A percentile compares a stretch with the other conserved stretches of the same genome.
Conservation (phyloP, 1,139 yeast species). For the Suhomyces kunorum region DNA sequence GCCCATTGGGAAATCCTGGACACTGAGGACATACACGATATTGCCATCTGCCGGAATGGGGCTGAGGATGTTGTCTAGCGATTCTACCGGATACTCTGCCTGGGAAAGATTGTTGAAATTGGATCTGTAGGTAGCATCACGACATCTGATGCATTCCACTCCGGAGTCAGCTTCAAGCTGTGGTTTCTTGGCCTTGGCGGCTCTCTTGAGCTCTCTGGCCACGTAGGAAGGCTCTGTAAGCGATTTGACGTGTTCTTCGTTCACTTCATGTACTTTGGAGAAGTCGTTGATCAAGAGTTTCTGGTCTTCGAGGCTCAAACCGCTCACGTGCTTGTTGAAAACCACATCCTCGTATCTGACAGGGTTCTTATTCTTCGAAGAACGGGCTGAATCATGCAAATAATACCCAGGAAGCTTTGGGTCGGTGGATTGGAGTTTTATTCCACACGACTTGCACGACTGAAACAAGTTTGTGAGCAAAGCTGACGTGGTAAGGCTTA, state of each 20-base stretch:
- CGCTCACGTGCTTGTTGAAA: constrained; percentile 21
- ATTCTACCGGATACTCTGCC: constrained; percentile 37
- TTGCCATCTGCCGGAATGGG: constrained; percentile 49
- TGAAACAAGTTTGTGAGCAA: constrained; percentile 19
- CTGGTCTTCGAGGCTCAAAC: constrained; percentile 29
- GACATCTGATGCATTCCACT: constrained; percentile 56
- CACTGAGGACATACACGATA: constrained; percentile 62
- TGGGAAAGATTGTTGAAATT: constrained; percentile 19
- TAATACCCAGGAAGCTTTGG: constrained; percentile 45
- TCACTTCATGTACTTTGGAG: constrained; percentile 5
- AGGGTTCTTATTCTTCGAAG: constrained; percentile 8
- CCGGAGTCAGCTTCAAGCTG: constrained; percentile 11
- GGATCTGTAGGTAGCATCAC: constrained; percentile 50
- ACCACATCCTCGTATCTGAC: constrained; percentile 25
- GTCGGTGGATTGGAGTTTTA: constrained; percentile 45
- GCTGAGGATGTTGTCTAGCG: constrained; percentile 37
- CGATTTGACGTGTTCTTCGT: constrained; percentile 7
- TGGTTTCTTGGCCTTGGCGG: constrained; percentile 2
- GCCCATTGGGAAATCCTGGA: constrained; percentile 70
- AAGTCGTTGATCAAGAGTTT: constrained; percentile 25
- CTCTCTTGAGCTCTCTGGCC: constrained; percentile 9
- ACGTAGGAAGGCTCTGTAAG: constrained; percentile 8
- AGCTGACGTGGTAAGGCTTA: constrained; percentile 14
- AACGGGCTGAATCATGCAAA: constrained; percentile 16
- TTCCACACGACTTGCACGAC: constrained; percentile 51